phyloP scores from a whole-genome alignment of 2,329 filamentous ascomycete genomes.

The Penicillium olsonii region DNA sequence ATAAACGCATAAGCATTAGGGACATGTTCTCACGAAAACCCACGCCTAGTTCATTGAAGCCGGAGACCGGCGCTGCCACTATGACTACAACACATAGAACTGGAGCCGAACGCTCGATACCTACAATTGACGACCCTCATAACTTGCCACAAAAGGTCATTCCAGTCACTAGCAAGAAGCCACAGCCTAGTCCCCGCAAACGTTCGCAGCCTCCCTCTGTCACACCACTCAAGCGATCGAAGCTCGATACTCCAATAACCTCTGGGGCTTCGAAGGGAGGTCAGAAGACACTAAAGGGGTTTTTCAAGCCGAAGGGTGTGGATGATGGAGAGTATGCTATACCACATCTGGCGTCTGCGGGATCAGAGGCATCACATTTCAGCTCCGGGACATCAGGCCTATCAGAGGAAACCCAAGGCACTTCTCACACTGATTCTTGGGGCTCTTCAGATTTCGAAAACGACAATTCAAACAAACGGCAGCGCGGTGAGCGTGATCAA shows the following conservation, averaged over 20 bases:
- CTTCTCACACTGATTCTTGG: not conserved
- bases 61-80: slow-evolving; percentile 3
- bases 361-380: not conserved
- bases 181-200: slow-evolving; percentile 32
- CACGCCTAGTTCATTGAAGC: slow-evolving; percentile 20
- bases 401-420: not conserved
- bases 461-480: not conserved
- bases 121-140: not conserved
- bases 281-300: slow-evolving; percentile 70
- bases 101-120: slow-evolving; percentile 3
- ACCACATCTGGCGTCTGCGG: not conserved
- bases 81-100: not conserved
- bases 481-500: not conserved
- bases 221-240: slow-evolving; percentile 53
- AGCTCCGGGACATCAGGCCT: not conserved
- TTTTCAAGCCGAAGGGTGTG: slow-evolving; percentile 69
- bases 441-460: not conserved
- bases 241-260: slow-evolving; percentile 38
- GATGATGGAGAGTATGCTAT: not conserved
- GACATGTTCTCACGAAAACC: slow-evolving; percentile 81
- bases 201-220: slow-evolving; percentile 39
- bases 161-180: not conserved
- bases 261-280: slow-evolving; percentile 42
- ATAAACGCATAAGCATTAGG: slow-evolving; percentile 78
- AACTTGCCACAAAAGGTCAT: not conserved